Conservation (phyloP, 2,329 filamentous ascomycete genomes). For the Colletotrichum spaethianum region DNA sequence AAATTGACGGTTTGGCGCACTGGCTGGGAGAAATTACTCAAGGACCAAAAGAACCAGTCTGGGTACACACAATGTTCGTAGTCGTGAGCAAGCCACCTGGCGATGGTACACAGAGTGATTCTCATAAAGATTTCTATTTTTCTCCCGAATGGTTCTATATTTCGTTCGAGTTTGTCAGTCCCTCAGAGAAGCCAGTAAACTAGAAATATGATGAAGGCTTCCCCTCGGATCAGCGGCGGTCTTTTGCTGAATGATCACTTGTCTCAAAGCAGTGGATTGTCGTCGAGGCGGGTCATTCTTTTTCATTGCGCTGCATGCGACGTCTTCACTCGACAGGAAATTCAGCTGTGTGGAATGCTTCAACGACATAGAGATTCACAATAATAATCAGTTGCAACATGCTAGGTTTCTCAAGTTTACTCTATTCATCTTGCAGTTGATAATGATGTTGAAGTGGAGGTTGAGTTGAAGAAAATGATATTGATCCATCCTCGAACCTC, state of each 20-base stretch:
- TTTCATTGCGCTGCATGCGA: no score
- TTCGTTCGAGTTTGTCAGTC: no score
- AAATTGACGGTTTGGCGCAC: no score
- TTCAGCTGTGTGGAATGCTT: neutral
- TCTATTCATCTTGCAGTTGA: neutral
- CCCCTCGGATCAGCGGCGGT: neutral
- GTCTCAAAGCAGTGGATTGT: neutral
- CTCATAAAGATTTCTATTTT: no score
- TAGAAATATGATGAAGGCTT: neutral
- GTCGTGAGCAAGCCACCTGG: no score
- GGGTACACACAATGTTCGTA: no score
- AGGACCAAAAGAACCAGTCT: no score
- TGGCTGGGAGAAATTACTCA: no score
- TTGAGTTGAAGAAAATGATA: neutral
- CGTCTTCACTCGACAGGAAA: neutral
- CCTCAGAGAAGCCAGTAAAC: neutral
- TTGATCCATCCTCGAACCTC: neutral
- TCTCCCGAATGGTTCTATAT: no score
- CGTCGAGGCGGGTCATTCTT: neutral
- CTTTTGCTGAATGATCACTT: neutral
- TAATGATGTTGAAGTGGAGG: neutral
- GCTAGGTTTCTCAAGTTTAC: no score
- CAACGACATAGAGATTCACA: neutral
- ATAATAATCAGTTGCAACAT: neutral
- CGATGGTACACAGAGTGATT: no score